Evolutionary conservation across 2,329 filamentous ascomycete genomes (phyloP), one percentile per base, ranked within the genome.

Genomic region (Lachnellula hyalina): DNA sequence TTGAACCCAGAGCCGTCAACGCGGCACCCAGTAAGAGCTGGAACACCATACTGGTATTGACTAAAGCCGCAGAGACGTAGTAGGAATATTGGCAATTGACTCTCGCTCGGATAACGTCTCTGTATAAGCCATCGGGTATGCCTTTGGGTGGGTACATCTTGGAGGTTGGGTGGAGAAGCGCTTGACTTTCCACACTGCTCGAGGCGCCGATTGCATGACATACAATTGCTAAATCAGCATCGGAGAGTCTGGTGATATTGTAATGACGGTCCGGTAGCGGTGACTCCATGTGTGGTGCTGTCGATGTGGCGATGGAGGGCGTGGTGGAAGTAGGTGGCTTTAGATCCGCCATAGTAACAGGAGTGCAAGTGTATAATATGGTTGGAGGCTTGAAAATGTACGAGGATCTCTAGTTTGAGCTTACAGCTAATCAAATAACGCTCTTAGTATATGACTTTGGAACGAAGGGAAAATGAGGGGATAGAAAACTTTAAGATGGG

Each of bases 21-120:
- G 60, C 51, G 2, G 63, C 63, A 5, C 63, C 64, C 36, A 66
- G 56, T 6, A 66, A 12, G 5, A 66, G 55, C 42, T 66, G 64
- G 1, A 61, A 42, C 25, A 66, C 48, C 6, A 66, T 40, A 14
- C 53, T 42, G 3, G 48, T 17, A 32, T 61, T 64, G 49, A 61
- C 64, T 44, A 63, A 36, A 8, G 56, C 45, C 5, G 58, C 53
- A 28, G 50, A 59, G 25, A 62, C 32, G 40, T 60, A 60, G 49
- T 63, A 66, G 32, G 56, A 44, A 14, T 58, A 52, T 46, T 61
- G 56, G 7, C 47, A 51, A 0, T 47, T 23, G 17, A 49, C 49
- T 11, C 61, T 55, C 11, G 55, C 48, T 9, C 21, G 46, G 11
- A 66, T 47, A 4, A 64, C 58, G 7, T 61, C 58, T 44, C 47